Conservation (phyloP, 352 stramenopile genomes). For the Pythium angustatum region DNA sequence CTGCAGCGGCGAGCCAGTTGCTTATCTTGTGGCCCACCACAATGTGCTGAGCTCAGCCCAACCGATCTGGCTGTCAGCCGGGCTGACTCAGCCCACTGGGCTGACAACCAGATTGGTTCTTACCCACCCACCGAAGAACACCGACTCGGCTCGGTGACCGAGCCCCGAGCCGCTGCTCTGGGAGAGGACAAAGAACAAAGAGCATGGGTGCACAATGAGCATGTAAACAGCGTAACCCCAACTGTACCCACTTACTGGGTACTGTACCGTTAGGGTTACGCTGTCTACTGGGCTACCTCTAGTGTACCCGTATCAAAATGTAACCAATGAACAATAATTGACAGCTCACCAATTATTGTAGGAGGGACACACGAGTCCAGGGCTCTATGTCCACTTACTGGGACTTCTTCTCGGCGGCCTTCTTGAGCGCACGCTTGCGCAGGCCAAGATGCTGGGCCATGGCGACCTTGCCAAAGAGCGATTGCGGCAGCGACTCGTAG, state of each 20-base stretch:
- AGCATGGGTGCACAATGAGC: too few species aligned
- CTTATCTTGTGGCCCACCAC: neutral
- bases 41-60: neutral
- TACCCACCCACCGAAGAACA: too few species aligned
- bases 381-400: slow-evolving; percentile 55
- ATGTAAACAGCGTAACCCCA: too few species aligned
- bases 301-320: neutral
- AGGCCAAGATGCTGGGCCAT: slow-evolving; percentile 81
- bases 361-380: too few species aligned
- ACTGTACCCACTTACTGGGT: neutral
- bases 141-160: too few species aligned
- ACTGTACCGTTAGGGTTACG: neutral
- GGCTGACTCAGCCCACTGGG: neutral
- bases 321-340: neutral
- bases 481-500: slow-evolving; percentile 87
- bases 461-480: slow-evolving; percentile 80
- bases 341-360: neutral
- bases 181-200: too few species aligned
- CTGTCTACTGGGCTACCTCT: neutral
- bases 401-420: slow-evolving; percentile 85
- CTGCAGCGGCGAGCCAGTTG: neutral
- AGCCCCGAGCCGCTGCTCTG: too few species aligned
- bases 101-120: neutral
- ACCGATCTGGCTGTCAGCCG: neutral
- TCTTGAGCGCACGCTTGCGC: slow-evolving; percentile 87